Conservation (phyloP, 352 stramenopile genomes). For the Pythium rishiriense region DNA sequence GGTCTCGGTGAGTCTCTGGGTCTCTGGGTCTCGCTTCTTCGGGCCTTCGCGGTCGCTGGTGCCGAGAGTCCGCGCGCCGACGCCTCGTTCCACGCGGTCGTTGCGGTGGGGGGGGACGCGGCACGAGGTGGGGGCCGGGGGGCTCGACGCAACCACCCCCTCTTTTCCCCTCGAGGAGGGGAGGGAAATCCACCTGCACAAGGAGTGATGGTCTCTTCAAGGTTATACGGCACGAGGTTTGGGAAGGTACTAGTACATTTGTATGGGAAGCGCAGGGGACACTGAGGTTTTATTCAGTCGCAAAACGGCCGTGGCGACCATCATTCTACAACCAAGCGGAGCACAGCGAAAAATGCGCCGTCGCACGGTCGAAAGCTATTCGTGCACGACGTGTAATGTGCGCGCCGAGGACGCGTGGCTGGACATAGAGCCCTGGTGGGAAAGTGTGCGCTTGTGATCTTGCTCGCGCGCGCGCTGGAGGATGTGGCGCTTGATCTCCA, state of each 20-base stretch:
- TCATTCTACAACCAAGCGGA: conserved; percentile 21
- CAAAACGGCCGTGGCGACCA: conserved; percentile 29
- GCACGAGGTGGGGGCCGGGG: conserved; percentile 13
- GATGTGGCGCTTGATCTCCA: conserved; percentile 88
- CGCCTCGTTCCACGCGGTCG: conserved; percentile 12
- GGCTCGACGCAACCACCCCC: conserved; percentile 25
- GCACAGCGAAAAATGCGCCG: background rate
- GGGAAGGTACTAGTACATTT: background rate
- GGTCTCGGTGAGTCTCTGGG: conserved; percentile 4
- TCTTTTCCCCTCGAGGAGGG: conserved; percentile 1
- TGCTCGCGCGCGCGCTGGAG: conserved; percentile 63
- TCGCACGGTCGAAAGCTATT: conserved; percentile 6
- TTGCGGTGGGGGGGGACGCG: conserved; percentile 18
- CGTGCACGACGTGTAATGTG: conserved; percentile 23
- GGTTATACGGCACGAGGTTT: conserved; percentile 27
- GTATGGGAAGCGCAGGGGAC: conserved; percentile 27
- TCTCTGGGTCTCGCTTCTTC: background rate
- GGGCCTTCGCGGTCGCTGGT: background rate
- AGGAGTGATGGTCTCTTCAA: conserved; percentile 35
- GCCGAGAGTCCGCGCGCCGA: background rate
- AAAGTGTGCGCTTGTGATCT: conserved; percentile 31
- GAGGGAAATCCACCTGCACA: conserved; percentile 24
- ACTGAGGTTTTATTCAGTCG: conserved; percentile 25
- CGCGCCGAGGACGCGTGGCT: conserved; percentile 4
- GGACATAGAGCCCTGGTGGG: conserved; percentile 1